A percentile compares a stretch with the other conserved stretches of the same genome.
These are phyloP conservation scores for Cavenderia fasciculata DNA, from an alignment of 78 protist genomes.

Conservation along the genomic window DNA sequence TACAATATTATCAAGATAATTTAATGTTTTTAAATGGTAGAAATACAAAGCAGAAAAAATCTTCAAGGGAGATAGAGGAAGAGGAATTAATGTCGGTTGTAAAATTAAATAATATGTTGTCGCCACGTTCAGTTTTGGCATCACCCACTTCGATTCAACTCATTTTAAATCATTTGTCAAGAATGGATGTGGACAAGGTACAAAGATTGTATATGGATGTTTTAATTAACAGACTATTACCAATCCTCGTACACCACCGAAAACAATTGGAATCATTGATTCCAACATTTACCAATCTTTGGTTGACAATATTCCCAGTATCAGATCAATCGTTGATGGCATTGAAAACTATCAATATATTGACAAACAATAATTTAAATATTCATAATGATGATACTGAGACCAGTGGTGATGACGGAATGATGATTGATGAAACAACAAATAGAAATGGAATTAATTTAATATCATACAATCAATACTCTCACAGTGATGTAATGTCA, in stretches of 20 bases:
- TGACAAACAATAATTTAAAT: background rate
- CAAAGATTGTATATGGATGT: background rate
- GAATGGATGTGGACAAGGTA: no score
- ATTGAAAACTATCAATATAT: constrained; percentile 38
- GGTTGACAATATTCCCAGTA: constrained; percentile 31
- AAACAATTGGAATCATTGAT: constrained; percentile 10
- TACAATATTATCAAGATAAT: background rate
- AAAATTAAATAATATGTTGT: background rate
- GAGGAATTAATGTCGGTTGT: background rate
- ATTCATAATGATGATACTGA: background rate
- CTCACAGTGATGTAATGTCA: constrained; percentile 23
- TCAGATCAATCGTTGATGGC: constrained; percentile 36
- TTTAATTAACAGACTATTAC: constrained; percentile 13
- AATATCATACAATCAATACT: background rate
- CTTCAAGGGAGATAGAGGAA: no score
- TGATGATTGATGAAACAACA: background rate
- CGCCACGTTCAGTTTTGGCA: background rate
- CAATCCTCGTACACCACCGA: constrained; percentile 16
- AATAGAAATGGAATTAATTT: background rate
- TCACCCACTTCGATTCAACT: constrained; percentile 40
- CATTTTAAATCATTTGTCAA: constrained; percentile 17
- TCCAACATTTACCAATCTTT: constrained; percentile 19
- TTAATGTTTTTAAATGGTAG: no score
- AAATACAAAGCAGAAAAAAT: no score
- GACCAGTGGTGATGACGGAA: background rate